Conservation (phyloP, 164 flowering plant genomes). For the Hamamelis virginiana region DNA sequence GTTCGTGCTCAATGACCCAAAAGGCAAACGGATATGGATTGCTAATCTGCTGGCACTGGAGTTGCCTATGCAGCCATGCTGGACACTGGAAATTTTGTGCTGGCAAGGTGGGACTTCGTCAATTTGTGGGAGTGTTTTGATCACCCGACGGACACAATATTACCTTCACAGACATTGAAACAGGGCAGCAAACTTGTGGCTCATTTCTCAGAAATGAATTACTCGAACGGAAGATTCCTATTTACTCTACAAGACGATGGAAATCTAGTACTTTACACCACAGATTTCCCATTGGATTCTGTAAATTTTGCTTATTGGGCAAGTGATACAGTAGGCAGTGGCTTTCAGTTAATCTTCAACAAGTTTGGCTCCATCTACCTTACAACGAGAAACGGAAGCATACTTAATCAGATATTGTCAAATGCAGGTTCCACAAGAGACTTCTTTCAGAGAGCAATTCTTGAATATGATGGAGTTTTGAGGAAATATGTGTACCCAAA, state of each 20-base stretch:
- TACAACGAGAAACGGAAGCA: neutral
- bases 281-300: neutral
- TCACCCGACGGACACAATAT: constrained; percentile 12
- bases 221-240: constrained; percentile 14
- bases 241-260: neutral
- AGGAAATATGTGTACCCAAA: neutral
- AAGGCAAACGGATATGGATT: neutral
- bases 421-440: neutral
- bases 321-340: neutral
- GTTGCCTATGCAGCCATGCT: constrained; percentile 14
- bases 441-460: no score
- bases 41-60: neutral
- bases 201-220: neutral
- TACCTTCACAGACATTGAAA: constrained; percentile 12
- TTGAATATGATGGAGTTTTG: no score
- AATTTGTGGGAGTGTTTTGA: constrained; percentile 14
- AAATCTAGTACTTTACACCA: constrained; percentile 10
- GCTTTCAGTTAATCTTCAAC: neutral
- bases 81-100: constrained; percentile 18
- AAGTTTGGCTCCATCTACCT: constrained; percentile 4
- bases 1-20: neutral
- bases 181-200: constrained; percentile 5
- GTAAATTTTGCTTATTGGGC: neutral
- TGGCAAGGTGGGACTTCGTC: neutral
- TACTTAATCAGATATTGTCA: no score